These are phyloP conservation scores for Phyllosticta ampelicida DNA, from an alignment of 2,329 filamentous ascomycete genomes.

Conservation along the genomic window DNA sequence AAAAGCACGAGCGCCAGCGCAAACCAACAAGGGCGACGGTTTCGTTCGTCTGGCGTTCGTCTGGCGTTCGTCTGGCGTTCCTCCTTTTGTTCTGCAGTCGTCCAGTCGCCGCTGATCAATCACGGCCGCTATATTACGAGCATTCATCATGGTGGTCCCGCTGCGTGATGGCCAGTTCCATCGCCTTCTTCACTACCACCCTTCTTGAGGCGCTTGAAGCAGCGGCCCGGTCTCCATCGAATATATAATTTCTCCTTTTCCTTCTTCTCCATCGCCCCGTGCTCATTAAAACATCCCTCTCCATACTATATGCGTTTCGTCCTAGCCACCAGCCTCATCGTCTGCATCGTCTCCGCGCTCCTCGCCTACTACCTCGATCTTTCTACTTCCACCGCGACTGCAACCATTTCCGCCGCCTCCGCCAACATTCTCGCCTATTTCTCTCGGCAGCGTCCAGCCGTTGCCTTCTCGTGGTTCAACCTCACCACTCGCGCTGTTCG, in stretches of 20 bases:
- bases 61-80: not conserved
- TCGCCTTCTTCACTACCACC: conserved; percentile 1
- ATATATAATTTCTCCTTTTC: conserved; percentile 23
- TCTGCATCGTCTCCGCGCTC: conserved; percentile 27
- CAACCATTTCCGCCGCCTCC: conserved; percentile 16
- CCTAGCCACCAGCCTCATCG: conserved; percentile 30
- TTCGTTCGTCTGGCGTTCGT: not conserved
- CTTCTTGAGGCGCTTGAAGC: not conserved
- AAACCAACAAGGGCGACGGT: not conserved
- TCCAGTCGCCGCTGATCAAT: conserved; percentile 7
- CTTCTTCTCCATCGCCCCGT: too few species aligned
- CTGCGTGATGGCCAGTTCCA: not conserved
- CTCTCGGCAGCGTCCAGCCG: conserved; percentile 20
- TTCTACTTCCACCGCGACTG: conserved; percentile 5
- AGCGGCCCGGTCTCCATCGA: not conserved
- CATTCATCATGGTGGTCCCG: not conserved
- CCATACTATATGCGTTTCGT: conserved; percentile 26
- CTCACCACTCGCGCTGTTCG: too few species aligned
- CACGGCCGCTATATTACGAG: conserved; percentile 1
- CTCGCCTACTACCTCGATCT: conserved; percentile 22
- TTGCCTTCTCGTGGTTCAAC: conserved; percentile 15
- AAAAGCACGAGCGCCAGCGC: not conserved
- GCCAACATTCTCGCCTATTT: conserved; percentile 29
- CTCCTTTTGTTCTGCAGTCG: not conserved
- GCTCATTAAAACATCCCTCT: not conserved